Percentiles rank a stretch among this genome's conserved stretches.
phyloP scores from a whole-genome alignment of 2,329 filamentous ascomycete genomes.

The Fusarium austroafricanum region DNA sequence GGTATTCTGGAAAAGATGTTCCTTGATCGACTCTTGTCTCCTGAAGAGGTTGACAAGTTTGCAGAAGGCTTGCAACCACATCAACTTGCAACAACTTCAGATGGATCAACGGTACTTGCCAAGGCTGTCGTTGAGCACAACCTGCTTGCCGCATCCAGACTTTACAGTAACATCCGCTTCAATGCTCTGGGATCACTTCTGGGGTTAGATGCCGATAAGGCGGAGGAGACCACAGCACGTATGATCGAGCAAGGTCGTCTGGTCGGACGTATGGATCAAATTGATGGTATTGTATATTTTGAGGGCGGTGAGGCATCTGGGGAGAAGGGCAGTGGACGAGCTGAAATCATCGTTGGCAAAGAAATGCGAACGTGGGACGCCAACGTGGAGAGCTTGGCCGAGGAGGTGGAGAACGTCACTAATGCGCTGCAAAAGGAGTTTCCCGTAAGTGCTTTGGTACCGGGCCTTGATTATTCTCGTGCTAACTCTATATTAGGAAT shows the following conservation, averaged over 20 bases:
- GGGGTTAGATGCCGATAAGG: conserved; percentile 81
- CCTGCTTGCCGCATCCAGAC: conserved; percentile 82
- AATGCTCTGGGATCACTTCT: conserved; percentile 81
- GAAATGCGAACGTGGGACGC: conserved; percentile 89
- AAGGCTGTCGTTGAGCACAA: conserved; percentile 98
- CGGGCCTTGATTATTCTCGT: background rate
- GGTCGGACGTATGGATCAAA: conserved; percentile 92
- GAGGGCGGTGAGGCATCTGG: conserved; percentile 78
- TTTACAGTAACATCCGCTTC: conserved; percentile 83
- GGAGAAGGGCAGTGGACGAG: conserved; percentile 74
- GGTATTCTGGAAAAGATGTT: conserved; percentile 98
- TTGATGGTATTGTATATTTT: conserved; percentile 89
- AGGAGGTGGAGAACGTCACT: conserved; percentile 89
- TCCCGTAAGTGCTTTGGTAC: conserved; percentile 62
- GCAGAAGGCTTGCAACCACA: conserved; percentile 83
- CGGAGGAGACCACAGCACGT: conserved; percentile 89
- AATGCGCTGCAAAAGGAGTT: conserved; percentile 84
- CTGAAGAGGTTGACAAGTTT: conserved; percentile 88
- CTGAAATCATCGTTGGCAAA: conserved; percentile 71
- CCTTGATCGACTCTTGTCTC: conserved; percentile 83
- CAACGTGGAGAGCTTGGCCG: conserved; percentile 86
- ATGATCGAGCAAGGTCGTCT: conserved; percentile 97
- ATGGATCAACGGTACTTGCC: conserved; percentile 92
- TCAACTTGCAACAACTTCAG: conserved; percentile 88
- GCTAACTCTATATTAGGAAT: conserved; percentile 57